Evolutionary conservation across 2,329 filamentous ascomycete species (phyloP), one percentile per base, ranked within the genome.

Genomic region (Emydomyces testavorans): DNA sequence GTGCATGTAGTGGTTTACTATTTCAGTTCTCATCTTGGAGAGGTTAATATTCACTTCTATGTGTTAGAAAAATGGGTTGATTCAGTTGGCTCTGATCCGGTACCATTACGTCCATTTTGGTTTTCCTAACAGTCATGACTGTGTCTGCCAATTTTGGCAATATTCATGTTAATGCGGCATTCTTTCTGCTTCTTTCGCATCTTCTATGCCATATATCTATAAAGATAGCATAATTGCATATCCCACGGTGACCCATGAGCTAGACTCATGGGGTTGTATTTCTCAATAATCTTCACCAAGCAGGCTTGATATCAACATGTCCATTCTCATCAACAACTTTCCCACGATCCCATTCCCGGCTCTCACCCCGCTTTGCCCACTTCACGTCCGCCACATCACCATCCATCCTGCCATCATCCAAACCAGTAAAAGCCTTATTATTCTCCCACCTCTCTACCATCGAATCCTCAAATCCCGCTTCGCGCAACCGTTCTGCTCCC

Each of bases 401-500:
- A 39, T 53, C 76, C 1, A 88, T 75, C 55, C 80, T 77, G 52
- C 48, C 50, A 39, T 53, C 56, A 38, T 35, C 40, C n/a, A 54
- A 10, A 31, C 72, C 68, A 46, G 76, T 73, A 60, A 78, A 74
- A 10, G 76, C 76, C 1, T 72, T 70, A 18, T 77, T 75, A 43
- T 72, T 79, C 61, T 82, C 80, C 79, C 83, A 87, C 53, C 79
- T 80, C 57, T 75, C 72, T 50, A 94, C 78, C 57, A 88, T 78
- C 3, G 79, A 77, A 13, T 88, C 83, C 1, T 77, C 79, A 59
- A 94, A 93, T 0, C 88, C 89, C 0, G 85, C 87, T 16, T 77
- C 78, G 28, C 79, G 79, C 51, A 95, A 67, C 50, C 88, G 72
- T 45, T 88, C 81, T 5, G 84, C 84, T 24, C 87, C 85, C 55